Conservation (phyloP, 129 eudicot species). For the Pulicaria dysenterica region DNA sequence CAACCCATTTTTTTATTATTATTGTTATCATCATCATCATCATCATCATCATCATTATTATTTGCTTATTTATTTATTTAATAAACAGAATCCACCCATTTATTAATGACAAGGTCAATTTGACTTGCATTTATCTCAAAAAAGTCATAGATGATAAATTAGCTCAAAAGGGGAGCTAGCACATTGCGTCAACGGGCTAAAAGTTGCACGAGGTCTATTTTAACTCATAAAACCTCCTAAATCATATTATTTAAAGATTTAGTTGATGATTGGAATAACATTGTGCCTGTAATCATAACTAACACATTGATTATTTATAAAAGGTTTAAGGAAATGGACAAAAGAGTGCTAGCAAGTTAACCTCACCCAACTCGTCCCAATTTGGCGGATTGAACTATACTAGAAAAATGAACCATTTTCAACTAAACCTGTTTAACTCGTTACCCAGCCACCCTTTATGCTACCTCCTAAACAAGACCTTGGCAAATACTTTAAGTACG, state of each 20-base stretch:
- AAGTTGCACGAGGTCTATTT: not conserved
- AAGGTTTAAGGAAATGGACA: not conserved
- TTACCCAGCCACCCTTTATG: not conserved
- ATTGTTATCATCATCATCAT: too few relatives aligned
- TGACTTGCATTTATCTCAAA: not conserved
- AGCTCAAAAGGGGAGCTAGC: not conserved
- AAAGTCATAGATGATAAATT: not conserved
- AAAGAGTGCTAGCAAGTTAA: not conserved
- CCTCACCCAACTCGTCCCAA: not conserved
- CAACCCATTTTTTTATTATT: too few relatives aligned
- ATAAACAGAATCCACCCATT: not conserved
- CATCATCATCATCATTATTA: too few relatives aligned
- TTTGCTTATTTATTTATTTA: too few relatives aligned
- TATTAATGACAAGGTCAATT: not conserved
- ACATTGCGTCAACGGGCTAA: not conserved
- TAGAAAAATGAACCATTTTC: not conserved
- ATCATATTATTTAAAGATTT: not conserved
- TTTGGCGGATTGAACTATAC: not conserved
- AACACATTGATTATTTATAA: not conserved
- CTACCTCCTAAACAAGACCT: not conserved
- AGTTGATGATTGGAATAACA: not conserved
- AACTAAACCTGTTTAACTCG: not conserved
- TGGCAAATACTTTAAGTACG: not conserved
- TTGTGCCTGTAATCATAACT: not conserved
- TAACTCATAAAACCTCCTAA: not conserved